Conservation (phyloP, 352 stramenopile species). For the Pythium inflatum region DNA sequence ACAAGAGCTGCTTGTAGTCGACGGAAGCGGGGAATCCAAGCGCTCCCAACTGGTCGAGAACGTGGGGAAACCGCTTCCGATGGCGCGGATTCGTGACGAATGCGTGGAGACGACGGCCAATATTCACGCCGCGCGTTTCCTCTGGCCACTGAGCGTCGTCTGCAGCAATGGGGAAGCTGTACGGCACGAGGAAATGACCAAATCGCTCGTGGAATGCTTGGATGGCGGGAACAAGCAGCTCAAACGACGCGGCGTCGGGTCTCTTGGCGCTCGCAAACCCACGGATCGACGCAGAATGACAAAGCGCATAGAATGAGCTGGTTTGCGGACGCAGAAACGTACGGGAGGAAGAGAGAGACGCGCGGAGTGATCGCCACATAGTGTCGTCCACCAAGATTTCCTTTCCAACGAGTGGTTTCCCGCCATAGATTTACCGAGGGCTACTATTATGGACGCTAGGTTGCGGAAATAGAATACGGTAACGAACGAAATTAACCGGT, state of each 20-base stretch:
- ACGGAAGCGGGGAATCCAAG: conserved; percentile 15
- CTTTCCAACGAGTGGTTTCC: background rate
- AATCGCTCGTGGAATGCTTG: conserved; percentile 12
- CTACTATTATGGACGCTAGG: no score
- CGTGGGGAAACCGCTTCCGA: background rate
- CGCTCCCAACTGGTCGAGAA: background rate
- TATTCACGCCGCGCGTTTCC: conserved; percentile 23
- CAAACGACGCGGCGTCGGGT: conserved; percentile 7
- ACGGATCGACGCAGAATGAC: conserved; percentile 1
- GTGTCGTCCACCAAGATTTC: background rate
- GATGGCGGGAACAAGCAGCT: conserved; percentile 24
- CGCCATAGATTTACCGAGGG: no score
- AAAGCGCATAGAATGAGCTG: background rate
- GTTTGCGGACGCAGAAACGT: background rate
- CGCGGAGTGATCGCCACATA: conserved; percentile 20
- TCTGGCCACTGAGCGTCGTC: conserved; percentile 19
- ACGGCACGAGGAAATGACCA: conserved; percentile 33
- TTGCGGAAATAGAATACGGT: background rate
- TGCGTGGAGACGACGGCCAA: conserved; percentile 23
- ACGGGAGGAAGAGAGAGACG: background rate
- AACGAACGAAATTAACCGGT: background rate
- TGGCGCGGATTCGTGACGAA: conserved; percentile 22
- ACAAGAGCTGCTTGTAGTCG: conserved; percentile 28
- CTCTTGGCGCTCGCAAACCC: conserved; percentile 10
- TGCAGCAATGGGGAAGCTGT: conserved; percentile 22